A percentile compares a stretch with the other conserved stretches of the same genome.
These are phyloP conservation scores for Lentinula sp. DNA, from an alignment of 768 basidiomycete species.

Conservation along the genomic window DNA sequence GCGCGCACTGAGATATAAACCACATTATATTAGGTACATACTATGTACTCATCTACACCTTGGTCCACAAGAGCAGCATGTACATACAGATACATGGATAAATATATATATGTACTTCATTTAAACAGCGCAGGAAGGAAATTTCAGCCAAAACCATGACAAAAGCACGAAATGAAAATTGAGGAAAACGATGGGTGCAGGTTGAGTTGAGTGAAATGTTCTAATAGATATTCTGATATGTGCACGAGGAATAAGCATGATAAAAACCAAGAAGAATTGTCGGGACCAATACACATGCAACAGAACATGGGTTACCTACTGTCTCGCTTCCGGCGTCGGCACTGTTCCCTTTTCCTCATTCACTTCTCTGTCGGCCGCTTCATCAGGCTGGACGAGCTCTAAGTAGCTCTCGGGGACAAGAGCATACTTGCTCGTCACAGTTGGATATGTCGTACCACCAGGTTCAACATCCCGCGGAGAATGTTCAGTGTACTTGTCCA, in stretches of 20 bases:
- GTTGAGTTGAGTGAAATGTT: neutral
- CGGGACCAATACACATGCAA: neutral
- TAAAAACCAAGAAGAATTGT: too few relatives aligned
- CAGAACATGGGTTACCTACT: neutral
- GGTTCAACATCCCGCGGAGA: slow-evolving; percentile 7
- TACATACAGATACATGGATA: neutral
- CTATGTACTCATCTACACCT: neutral
- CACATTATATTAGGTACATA: neutral
- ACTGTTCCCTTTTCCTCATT: neutral
- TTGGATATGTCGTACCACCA: slow-evolving; percentile 8
- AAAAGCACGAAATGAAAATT: neutral
- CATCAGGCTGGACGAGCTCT: slow-evolving; percentile 47
- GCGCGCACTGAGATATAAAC: too few relatives aligned
- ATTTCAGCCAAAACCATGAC: slow-evolving; percentile 9
- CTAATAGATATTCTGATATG: too few relatives aligned
- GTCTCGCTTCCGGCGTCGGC: neutral
- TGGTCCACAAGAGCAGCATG: neutral
- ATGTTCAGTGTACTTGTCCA: slow-evolving; percentile 26
- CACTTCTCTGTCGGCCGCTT: slow-evolving; percentile 20
- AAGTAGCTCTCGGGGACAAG: slow-evolving; percentile 79
- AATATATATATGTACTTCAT: neutral
- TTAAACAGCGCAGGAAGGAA: slow-evolving; percentile 7
- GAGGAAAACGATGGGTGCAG: neutral
- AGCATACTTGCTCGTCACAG: slow-evolving; percentile 35
- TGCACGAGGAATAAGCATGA: too few relatives aligned